Evolutionary conservation across 2,329 filamentous ascomycete genomes (phyloP).

Genomic region (Diaporthe helianthi): DNA sequence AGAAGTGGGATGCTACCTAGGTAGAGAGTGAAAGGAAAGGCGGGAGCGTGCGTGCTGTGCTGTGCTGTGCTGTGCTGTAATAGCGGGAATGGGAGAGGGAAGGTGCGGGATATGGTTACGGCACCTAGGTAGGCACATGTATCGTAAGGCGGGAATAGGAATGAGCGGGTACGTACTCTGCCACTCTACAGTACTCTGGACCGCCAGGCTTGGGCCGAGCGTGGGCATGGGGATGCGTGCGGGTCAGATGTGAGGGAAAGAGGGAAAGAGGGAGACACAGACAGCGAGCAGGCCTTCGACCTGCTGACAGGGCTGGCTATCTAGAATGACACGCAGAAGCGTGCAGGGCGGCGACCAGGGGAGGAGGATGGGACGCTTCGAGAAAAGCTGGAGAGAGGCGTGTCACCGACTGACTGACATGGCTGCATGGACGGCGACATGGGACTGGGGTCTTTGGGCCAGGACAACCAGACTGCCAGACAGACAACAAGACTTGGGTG

Average conservation of each 20-base stretch:
- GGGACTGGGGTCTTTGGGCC: background rate
- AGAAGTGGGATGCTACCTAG: background rate
- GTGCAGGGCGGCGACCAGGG: slow-evolving; percentile 10
- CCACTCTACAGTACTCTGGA: background rate
- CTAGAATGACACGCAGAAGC: background rate
- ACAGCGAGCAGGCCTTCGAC: background rate
- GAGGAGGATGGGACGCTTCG: background rate
- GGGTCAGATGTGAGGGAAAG: background rate
- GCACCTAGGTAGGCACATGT: slow-evolving; percentile 1
- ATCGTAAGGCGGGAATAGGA: slow-evolving; percentile 19
- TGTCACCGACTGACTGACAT: slow-evolving; percentile 24
- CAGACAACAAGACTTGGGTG: slow-evolving; percentile 17
- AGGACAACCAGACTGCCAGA: slow-evolving; percentile 8
- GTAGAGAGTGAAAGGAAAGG: background rate
- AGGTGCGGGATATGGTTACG: slow-evolving; percentile 28
- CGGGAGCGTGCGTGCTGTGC: background rate
- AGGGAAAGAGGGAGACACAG: background rate
- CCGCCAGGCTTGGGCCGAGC: background rate
- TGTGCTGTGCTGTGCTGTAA: slow-evolving; percentile 22
- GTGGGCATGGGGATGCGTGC: slow-evolving; percentile 5
- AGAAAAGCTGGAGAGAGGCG: slow-evolving; percentile 24
- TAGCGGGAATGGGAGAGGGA: slow-evolving; percentile 20
- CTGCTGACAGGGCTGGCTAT: slow-evolving; percentile 9
- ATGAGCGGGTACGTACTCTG: slow-evolving; percentile 16
- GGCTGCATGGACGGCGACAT: slow-evolving; percentile 22